Evolutionary conservation across 345 rosid species (phyloP), one percentile per base, ranked within the genome.

Genomic region (Schrenkiella parvula): DNA sequence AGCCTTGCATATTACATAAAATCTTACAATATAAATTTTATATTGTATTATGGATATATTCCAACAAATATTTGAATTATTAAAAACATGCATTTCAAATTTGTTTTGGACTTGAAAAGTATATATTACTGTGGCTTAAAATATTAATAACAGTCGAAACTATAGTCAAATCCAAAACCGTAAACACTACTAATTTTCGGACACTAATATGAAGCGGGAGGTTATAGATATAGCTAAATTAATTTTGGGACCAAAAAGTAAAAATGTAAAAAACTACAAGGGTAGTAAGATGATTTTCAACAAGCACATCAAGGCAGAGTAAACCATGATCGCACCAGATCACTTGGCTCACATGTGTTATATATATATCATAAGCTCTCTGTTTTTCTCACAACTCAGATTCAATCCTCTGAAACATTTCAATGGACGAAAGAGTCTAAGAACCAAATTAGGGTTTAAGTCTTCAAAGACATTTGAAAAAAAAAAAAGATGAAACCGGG

Each of bases 401-500:
- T 18, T 67, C 68, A 59, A 37, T 46, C 50, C 58, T 38, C 44
- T 38, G 56, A 73, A 57, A 67, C 73, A 67, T 66, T 74, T 67
- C 31, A 59, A 50, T 41, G 73, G 68, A 6, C 66, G 17, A 57
- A 54, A 2, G 41, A 55, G 34, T 64, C 31, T 12, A 68, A 67
- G 64, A 62, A 51, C 44, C 79, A 62, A n/a, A 76, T 69, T 46
- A 69, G 70, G 29, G 70, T 31, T 51, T 32, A 41, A 56, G 37
- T 67, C 19, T 41, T 57, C 37, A 41, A 12, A 51, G 31, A 59
- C 68, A 26, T 53, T 54, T 28, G 6, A 68, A 75, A 61, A 34
- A 68, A 75, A 61, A 34, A 75, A 63, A 75, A 44, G 26, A 43
- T 59, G 51, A 66, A 57, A 72, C 57, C 17, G 19, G 63, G 53